Evolutionary conservation across 257 asterid genomes (phyloP), one percentile per base, ranked within the genome.

Genomic region (Anisodus acutangulus): DNA sequence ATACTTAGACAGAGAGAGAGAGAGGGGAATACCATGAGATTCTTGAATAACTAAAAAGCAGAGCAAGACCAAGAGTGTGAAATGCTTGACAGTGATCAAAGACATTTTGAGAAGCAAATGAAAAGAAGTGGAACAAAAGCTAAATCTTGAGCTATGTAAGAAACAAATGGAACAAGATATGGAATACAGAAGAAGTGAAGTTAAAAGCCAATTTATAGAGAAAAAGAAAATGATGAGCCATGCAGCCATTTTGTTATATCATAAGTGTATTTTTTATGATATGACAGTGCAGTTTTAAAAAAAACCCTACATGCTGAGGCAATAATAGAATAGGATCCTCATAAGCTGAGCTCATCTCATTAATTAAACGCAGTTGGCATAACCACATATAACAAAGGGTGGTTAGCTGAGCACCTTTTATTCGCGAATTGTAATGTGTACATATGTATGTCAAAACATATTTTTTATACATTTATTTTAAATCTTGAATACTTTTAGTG

Each of bases 211-310:
- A 87, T 89, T 87, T 89, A 87, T 89, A 87, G 82, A 82, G 39
- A 8, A 43, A 58, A 31, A 22, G 49, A 54, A 67, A 84, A 87
- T 89, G 90, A 87, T 89, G 86, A 70, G 86, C 72, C 68, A 79
- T 70, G 90, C 88, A 86, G 88, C 90, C 88, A 85, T 63, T 70
- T 78, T 68, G 13, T n/a, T 64, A 51, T 79, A 82, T 66, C 71
- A 22, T 31, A 15, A 51, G 80, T 19, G 7, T 72, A 47, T 43
- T 53, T 22, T 39, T 78, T 53, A 26, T 51, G 81, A 78, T 16
- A 54, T 67, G 92, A 87, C 91, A 90, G 92, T 93, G 92, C 92
- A 90, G 93, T 89, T 90, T 89, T 89, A 84, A 90, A 13, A 53
- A 53, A 13, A 4, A 26, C 13, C 39, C 88, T 88, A 35, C 80